Evolutionary conservation across 2,329 filamentous ascomycete genomes (phyloP), one percentile per base, ranked within the genome.

Genomic region (Fusarium tjaetaba): DNA sequence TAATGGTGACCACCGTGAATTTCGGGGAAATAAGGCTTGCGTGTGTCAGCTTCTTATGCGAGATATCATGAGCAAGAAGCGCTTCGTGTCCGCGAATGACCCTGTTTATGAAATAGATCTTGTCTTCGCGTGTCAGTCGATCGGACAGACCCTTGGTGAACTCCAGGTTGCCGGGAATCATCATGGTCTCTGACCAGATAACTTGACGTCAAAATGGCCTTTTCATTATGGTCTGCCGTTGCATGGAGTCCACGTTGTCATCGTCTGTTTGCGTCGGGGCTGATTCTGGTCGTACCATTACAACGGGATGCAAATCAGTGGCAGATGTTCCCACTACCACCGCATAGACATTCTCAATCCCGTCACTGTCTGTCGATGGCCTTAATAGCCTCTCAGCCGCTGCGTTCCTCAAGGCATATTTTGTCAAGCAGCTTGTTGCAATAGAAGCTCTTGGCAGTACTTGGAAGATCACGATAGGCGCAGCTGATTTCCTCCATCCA

Each of bases 291-390:
- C 18, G 11, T 14, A 10, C 8, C 11, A 14, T 46, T 20, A 28
- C 24, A 46, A 7, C 18, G 2, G 11, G 8, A 10, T 46, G 43
- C 24, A 28, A 28, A 28, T 15, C 24, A 46, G 11, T 20, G 24
- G 24, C 18, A 28, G 18, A 46, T 46, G 18, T 28, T 46, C 18
- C 11, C 43, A 28, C 43, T 10, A 20, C 24, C 8, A 14, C 13
- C 24, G 8, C 7, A 20, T 8, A 28, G 18, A 28, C 18, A 6
- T 4, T 46, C 43, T 26, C 43, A 45, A 26, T 45, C 7, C 24
- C 18, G 2, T 46, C 4, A 1, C 14, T 14, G 24, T 20, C 24
- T 46, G 0, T 20, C 24, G 11, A 4, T 4, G 16, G 16, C 9
- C 24, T 45, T 26, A 4, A 14, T 16, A 42, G 24, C 14, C 24